Conservation (phyloP, 2,329 filamentous ascomycete species). For the Claviceps arundinis region DNA sequence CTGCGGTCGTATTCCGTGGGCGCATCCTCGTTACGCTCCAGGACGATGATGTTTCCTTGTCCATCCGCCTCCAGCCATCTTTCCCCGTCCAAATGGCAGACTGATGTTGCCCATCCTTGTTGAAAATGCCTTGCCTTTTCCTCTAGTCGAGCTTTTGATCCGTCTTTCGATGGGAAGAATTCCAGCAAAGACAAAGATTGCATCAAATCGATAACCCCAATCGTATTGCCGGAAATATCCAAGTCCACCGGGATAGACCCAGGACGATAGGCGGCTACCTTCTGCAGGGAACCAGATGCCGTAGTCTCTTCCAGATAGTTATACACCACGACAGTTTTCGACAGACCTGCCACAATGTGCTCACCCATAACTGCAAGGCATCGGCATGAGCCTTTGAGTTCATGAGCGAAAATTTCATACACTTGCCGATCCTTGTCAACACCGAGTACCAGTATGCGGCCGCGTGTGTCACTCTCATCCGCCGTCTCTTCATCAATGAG, state of each 20-base stretch:
- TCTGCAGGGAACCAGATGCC: constrained; percentile 46
- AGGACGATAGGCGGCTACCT: constrained; percentile 64
- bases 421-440: constrained; percentile 62
- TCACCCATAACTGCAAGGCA: constrained; percentile 62
- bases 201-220: constrained; percentile 86
- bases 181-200: constrained; percentile 76
- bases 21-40: constrained; percentile 60
- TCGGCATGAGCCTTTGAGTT: constrained; percentile 68
- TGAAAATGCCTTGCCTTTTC: constrained; percentile 74
- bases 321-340: constrained; percentile 65
- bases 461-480: constrained; percentile 36
- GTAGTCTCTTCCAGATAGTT: constrained; percentile 42
- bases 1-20: constrained; percentile 62
- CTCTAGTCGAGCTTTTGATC: constrained; percentile 46
- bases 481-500: constrained; percentile 47
- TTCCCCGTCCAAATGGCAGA: constrained; percentile 57
- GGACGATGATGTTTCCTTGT: constrained; percentile 73
- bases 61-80: constrained; percentile 76
- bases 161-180: constrained; percentile 45
- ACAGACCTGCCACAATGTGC: constrained; percentile 73
- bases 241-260: constrained; percentile 76
- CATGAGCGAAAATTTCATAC: constrained; percentile 55
- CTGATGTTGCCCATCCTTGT: constrained; percentile 68
- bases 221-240: constrained; percentile 56
- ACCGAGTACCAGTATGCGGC: constrained; percentile 75